Evolutionary conservation across 345 rosid genomes (phyloP).

Genomic region (Balakata baccata): DNA sequence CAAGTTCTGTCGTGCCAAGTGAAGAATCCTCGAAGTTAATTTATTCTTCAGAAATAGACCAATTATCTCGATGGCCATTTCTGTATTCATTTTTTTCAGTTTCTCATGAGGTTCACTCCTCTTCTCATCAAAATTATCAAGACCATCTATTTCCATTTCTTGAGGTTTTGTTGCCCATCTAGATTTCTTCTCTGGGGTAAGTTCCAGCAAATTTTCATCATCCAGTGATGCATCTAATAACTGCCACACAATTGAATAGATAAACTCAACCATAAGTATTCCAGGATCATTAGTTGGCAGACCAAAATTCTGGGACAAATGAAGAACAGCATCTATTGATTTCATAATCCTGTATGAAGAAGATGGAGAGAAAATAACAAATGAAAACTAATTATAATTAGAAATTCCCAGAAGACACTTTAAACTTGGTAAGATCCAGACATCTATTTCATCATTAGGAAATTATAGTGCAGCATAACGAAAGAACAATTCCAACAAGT

Average conservation of each 20-base stretch:
- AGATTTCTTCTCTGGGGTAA: slow-evolving; percentile 54
- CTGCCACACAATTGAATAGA: slow-evolving; percentile 76
- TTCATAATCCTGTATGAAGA: slow-evolving; percentile 64
- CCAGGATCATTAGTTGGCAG: slow-evolving; percentile 60
- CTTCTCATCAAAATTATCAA: slow-evolving; percentile 44
- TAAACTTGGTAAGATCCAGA: not conserved
- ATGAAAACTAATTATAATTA: not conserved
- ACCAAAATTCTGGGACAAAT: slow-evolving; percentile 75
- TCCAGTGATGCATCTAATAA: slow-evolving; percentile 87
- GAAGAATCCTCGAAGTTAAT: slow-evolving; percentile 71
- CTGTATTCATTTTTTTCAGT: slow-evolving; percentile 59
- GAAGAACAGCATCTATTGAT: slow-evolving; percentile 65
- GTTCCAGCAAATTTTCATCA: slow-evolving; percentile 84
- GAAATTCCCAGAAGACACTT: not conserved
- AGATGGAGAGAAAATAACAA: not conserved
- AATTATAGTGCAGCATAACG: not conserved
- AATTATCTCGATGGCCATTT: slow-evolving; percentile 72
- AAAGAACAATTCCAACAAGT: not conserved
- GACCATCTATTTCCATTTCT: slow-evolving; percentile 67
- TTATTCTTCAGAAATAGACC: slow-evolving; percentile 65
- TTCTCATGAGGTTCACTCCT: slow-evolving; percentile 47
- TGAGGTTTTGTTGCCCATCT: slow-evolving; percentile 53
- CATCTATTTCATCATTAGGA: not conserved
- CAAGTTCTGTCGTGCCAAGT: slow-evolving; percentile 72
- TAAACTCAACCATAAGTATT: slow-evolving; percentile 61